These are phyloP conservation scores for Liquidambar formosana DNA, from an alignment of 164 flowering plant species.

Conservation along the genomic window DNA sequence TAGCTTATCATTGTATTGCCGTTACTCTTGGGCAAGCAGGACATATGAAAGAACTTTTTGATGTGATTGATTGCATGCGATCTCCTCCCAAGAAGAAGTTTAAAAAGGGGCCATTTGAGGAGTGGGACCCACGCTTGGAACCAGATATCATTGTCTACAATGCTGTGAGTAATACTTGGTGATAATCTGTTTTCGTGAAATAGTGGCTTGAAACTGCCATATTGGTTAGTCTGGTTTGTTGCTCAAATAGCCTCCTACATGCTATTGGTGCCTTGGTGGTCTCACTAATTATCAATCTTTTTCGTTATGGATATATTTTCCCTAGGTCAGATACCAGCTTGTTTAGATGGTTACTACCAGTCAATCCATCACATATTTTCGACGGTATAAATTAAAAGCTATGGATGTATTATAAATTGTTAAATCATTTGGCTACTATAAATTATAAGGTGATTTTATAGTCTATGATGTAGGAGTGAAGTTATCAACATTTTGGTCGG, in stretches of 20 bases:
- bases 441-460: no score
- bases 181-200: neutral
- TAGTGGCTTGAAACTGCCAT: neutral
- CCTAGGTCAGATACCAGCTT: neutral
- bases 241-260: neutral
- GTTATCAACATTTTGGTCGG: no score
- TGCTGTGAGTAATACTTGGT: slow-evolving; percentile 60
- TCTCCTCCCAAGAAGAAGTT: slow-evolving; percentile 73
- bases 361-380: neutral
- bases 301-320: neutral
- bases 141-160: slow-evolving; percentile 85
- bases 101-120: slow-evolving; percentile 47
- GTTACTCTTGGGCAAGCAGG: slow-evolving; percentile 99
- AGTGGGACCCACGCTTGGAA: slow-evolving; percentile 83
- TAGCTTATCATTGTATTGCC: slow-evolving; percentile 82
- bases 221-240: neutral
- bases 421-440: no score
- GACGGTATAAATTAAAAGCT: no score
- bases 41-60: slow-evolving; percentile 84
- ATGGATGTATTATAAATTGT: no score
- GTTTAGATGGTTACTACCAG: neutral
- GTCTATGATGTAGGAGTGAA: no score
- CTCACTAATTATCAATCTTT: neutral
- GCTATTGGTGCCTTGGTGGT: neutral
- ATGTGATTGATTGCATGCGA: slow-evolving; percentile 86